phyloP scores from a whole-genome alignment of 352 stramenopile species.

The Phytophthora rubi region DNA sequence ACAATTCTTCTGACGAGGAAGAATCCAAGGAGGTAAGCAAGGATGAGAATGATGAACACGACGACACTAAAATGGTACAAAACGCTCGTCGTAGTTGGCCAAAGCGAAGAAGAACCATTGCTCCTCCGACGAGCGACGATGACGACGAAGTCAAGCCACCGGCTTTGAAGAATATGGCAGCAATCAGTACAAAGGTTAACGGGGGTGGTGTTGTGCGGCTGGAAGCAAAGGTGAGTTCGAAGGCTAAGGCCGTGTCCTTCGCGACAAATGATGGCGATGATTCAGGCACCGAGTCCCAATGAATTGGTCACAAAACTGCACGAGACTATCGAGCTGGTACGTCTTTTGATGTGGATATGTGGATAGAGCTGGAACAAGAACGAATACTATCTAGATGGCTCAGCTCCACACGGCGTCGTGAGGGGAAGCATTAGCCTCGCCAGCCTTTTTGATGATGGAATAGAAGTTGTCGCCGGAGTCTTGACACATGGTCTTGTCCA shows the following conservation, averaged over 20 bases:
- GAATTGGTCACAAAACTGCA: constrained; percentile 9
- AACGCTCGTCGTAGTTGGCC: constrained; percentile 17
- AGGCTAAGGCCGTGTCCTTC: constrained; percentile 23
- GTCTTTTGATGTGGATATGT: constrained; percentile 21
- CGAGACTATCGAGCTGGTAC: constrained; percentile 1
- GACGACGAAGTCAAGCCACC: constrained; percentile 20
- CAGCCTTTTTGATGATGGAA: constrained; percentile 68
- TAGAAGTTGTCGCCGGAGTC: constrained; percentile 69
- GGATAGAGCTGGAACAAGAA: constrained; percentile 17
- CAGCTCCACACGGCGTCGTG: constrained; percentile 62
- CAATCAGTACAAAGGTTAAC: constrained; percentile 7
- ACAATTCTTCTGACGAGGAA: constrained; percentile 38
- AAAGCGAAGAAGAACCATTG: constrained; percentile 21
- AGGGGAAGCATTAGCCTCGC: constrained; percentile 39
- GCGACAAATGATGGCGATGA: constrained; percentile 40
- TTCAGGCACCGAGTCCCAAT: constrained; percentile 41
- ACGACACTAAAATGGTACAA: constrained; percentile 20
- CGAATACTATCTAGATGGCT: constrained; percentile 2
- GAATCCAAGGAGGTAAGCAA: constrained; percentile 15
- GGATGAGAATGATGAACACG: constrained; percentile 10
- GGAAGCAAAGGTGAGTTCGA: constrained; percentile 7
- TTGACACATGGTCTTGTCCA: constrained; percentile 58
- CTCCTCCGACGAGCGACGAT: constrained; percentile 20
- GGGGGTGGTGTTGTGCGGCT: neutral
- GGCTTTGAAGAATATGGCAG: constrained; percentile 4